A percentile compares a stretch with the other conserved stretches of the same genome.
Evolutionary conservation across 257 asterid species (phyloP).

Genomic region (Agastache rugosa): DNA sequence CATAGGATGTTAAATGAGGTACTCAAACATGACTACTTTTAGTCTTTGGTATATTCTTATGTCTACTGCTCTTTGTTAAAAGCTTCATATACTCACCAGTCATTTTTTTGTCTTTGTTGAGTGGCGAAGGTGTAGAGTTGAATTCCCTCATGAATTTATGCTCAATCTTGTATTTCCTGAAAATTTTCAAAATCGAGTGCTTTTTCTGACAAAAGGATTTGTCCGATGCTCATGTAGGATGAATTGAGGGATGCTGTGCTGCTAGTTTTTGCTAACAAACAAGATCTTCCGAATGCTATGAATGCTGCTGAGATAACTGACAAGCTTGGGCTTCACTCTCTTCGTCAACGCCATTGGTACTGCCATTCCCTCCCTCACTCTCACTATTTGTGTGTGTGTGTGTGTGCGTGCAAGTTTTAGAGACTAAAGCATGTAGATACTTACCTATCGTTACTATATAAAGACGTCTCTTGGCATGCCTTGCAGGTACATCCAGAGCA

Average conservation of each 20-base stretch:
- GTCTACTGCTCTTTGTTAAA: background rate
- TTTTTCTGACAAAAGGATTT: constrained; percentile 4
- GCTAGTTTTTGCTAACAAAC: constrained; percentile 62
- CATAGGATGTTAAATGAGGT: constrained; percentile 89
- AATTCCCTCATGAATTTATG: background rate
- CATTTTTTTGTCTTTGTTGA: background rate
- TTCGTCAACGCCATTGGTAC: constrained; percentile 66
- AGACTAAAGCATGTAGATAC: background rate
- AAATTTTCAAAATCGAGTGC: background rate
- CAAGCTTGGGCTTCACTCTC: constrained; percentile 66
- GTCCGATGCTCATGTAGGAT: constrained; percentile 40
- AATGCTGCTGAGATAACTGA: constrained; percentile 65
- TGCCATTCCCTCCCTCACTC: background rate
- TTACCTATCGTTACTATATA: background rate
- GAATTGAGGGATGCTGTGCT: constrained; percentile 64
- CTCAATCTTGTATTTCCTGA: background rate
- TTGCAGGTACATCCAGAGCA: constrained; percentile 56
- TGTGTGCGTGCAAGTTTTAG: background rate
- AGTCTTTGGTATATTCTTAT: background rate
- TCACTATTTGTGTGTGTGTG: background rate
- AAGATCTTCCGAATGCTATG: constrained; percentile 68
- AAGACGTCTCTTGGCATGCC: background rate
- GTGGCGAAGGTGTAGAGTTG: no score
- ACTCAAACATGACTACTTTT: constrained; percentile 8
- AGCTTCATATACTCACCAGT: background rate